A percentile compares a stretch with the other conserved stretches of the same genome.
phyloP scores from a whole-genome alignment of 768 basidiomycete genomes.

The Pholiota conissans region DNA sequence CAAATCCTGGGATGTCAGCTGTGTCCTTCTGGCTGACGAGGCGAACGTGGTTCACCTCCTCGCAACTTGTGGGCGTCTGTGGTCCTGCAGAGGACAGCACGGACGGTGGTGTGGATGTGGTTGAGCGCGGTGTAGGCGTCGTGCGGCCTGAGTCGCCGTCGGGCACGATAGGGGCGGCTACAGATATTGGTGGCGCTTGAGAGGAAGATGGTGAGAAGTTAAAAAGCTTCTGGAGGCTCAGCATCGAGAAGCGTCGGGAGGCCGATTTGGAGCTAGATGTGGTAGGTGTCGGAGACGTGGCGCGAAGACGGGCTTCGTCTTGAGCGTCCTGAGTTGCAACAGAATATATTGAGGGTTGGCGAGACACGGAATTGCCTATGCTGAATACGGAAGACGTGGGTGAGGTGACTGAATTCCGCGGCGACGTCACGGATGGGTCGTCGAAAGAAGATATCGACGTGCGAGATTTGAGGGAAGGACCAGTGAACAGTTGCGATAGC shows the following conservation, averaged over 20 bases:
- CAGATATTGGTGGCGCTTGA: conserved; percentile 13
- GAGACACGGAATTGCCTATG: conserved; percentile 5
- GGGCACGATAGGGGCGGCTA: conserved; percentile 10
- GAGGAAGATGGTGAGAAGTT: conserved; percentile 32
- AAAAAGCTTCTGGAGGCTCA: conserved; percentile 39
- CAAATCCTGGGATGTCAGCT: conserved; percentile 15
- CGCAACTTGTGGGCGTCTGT: conserved; percentile 34
- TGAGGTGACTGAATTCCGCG: conserved; percentile 19
- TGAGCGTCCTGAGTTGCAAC: conserved; percentile 12
- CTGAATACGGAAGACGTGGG: conserved; percentile 13
- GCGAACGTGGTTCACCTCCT: conserved; percentile 21
- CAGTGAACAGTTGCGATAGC: conserved; percentile 37
- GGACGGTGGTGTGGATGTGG: conserved; percentile 24
- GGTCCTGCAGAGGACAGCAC: conserved; percentile 25
- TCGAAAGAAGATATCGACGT: conserved; percentile 29
- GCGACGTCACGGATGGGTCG: conserved; percentile 23
- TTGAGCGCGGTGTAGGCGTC: conserved; percentile 22
- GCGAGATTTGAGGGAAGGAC: conserved; percentile 22
- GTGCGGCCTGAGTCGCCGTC: conserved; percentile 21
- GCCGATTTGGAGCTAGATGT: conserved; percentile 26
- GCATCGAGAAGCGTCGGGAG: conserved; percentile 36
- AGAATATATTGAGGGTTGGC: conserved; percentile 17
- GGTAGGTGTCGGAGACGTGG: conserved; percentile 35
- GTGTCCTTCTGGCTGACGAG: conserved; percentile 10
- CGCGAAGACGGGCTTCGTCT: conserved; percentile 21